Percentiles rank a stretch among this genome's conserved stretches.
phyloP scores from a whole-genome alignment of 2,329 filamentous ascomycete genomes.

The Verticillium nubilum region DNA sequence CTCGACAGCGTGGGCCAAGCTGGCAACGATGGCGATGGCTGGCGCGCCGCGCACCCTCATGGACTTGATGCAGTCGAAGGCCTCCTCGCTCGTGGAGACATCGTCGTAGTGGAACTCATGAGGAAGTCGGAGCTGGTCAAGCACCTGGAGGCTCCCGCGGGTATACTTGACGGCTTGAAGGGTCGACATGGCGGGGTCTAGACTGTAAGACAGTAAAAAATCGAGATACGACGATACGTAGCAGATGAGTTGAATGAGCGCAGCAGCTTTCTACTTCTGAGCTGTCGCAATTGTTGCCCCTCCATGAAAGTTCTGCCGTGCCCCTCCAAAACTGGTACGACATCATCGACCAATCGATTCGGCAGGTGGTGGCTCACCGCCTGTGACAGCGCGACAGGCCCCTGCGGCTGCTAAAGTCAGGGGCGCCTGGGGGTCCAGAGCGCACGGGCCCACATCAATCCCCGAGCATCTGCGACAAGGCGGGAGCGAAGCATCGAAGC shows the following conservation, averaged over 20 bases:
- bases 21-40: conserved; percentile 96
- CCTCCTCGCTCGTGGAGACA: conserved; percentile 65
- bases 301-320: conserved; percentile 16
- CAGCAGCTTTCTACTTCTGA: no score
- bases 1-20: conserved; percentile 82
- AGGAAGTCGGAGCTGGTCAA: conserved; percentile 78
- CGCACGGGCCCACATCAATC: no score
- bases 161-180: conserved; percentile 76
- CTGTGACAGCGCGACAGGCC: background rate
- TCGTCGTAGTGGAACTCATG: conserved; percentile 75
- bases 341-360: conserved; percentile 4
- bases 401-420: no score
- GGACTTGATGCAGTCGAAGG: conserved; percentile 75
- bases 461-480: background rate
- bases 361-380: conserved; percentile 2
- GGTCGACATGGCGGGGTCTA: conserved; percentile 35
- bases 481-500: background rate
- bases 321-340: conserved; percentile 11
- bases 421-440: no score
- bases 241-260: background rate
- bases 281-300: conserved; percentile 6
- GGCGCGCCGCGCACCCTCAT: conserved; percentile 79
- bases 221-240: conserved; percentile 13
- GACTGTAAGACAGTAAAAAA: background rate
- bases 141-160: conserved; percentile 66